A percentile compares a stretch with the other conserved stretches of the same genome.
Conservation (phyloP, 2,329 filamentous ascomycete species). For the Exophiala xenobiotica region DNA sequence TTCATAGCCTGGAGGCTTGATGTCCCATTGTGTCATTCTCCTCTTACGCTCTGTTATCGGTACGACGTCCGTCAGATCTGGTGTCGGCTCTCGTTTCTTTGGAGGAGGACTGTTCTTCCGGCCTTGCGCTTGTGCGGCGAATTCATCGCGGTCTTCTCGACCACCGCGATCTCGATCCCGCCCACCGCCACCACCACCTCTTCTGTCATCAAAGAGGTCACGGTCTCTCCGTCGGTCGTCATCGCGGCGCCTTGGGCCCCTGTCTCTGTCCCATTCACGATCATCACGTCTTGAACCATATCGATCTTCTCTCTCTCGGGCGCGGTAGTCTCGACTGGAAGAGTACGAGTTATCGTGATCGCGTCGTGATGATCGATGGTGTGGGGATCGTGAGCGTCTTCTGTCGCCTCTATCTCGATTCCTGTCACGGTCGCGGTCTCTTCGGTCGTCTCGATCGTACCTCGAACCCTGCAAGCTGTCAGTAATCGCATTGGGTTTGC, state of each 20-base stretch:
- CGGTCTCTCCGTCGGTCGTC: slow-evolving; percentile 63
- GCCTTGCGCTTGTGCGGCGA: slow-evolving; percentile 50
- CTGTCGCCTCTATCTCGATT: slow-evolving; percentile 48
- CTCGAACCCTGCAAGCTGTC: slow-evolving; percentile 42
- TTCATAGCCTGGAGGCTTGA: slow-evolving; percentile 97
- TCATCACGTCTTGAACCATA: slow-evolving; percentile 70
- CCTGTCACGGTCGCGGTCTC: slow-evolving; percentile 47
- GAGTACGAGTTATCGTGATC: slow-evolving; percentile 87
- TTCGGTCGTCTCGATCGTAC: slow-evolving; percentile 49
- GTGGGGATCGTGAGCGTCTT: slow-evolving; percentile 83
- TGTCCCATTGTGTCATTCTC: slow-evolving; percentile 97
- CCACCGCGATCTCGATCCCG: slow-evolving; percentile 40
- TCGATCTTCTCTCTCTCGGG: slow-evolving; percentile 88
- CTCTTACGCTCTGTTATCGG: slow-evolving; percentile 83
- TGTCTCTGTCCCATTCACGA: slow-evolving; percentile 75
- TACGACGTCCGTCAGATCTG: slow-evolving; percentile 84
- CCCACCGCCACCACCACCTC: slow-evolving; percentile 46
- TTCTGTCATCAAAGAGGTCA: slow-evolving; percentile 64
- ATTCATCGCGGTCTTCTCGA: slow-evolving; percentile 52
- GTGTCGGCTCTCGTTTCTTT: slow-evolving; percentile 92
- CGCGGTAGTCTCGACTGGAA: slow-evolving; percentile 86
- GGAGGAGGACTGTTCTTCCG: slow-evolving; percentile 73
- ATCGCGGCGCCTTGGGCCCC: slow-evolving; percentile 62
- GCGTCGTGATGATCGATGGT: slow-evolving; percentile 66
- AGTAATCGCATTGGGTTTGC: slow-evolving; percentile 29